These are phyloP conservation scores for Colletotrichum aenigma DNA, from an alignment of 2,329 filamentous ascomycete genomes.

Conservation along the genomic window DNA sequence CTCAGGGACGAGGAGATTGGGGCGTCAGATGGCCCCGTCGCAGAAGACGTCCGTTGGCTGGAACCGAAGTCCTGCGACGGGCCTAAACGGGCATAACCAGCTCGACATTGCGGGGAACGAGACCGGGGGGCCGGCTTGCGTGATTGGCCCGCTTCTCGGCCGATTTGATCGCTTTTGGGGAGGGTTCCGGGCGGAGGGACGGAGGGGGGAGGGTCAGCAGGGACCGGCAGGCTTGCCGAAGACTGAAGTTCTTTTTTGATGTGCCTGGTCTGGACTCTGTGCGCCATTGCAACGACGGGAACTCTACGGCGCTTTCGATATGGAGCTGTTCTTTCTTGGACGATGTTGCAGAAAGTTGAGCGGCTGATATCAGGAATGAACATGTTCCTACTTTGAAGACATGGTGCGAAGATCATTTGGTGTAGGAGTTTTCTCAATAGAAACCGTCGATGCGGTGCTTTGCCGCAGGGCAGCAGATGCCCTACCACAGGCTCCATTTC, in stretches of 20 bases:
- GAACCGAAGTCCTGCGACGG: background rate
- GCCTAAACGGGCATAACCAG: background rate
- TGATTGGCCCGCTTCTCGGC: constrained; percentile 9
- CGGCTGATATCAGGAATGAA: background rate
- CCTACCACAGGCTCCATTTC: background rate
- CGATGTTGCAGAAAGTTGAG: background rate
- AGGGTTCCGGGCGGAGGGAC: background rate
- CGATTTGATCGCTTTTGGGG: background rate
- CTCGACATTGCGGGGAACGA: background rate
- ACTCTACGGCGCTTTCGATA: background rate
- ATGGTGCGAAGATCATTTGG: background rate
- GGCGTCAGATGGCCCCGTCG: background rate
- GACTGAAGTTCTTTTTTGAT: background rate
- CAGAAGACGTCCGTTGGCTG: background rate
- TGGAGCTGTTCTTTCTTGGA: background rate
- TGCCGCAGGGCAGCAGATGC: background rate
- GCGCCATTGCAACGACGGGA: background rate
- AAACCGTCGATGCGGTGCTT: background rate
- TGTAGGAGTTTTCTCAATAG: rapidly evolving
- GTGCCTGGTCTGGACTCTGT: background rate
- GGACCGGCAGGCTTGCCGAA: background rate
- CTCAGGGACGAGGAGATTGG: background rate
- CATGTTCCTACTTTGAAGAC: background rate
- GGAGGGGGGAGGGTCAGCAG: background rate
- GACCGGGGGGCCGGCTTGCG: background rate